phyloP scores from a whole-genome alignment of 306 rosid genomes.

The Cucurbita maxima region DNA sequence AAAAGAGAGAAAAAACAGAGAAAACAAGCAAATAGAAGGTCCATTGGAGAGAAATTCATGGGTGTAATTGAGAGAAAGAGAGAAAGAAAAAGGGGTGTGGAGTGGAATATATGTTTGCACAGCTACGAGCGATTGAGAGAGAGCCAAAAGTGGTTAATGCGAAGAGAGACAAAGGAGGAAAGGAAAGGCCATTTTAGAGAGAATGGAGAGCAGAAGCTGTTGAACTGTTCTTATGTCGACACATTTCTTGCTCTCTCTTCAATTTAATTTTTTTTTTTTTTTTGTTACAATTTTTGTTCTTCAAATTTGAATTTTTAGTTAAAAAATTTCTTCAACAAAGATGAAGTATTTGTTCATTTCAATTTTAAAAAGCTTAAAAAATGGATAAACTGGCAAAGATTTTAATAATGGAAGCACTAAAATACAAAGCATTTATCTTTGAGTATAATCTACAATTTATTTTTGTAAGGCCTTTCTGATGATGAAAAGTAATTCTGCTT shows the following conservation, averaged over 20 bases:
- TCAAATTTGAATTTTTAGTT: neutral
- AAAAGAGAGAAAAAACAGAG: conserved; percentile 13
- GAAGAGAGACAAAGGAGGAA: conserved; percentile 17
- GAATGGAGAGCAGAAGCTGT: conserved; percentile 10
- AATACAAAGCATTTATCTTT: conserved; percentile 27
- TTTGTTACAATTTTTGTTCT: neutral
- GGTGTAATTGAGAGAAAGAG: conserved; percentile 4
- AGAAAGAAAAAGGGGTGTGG: neutral
- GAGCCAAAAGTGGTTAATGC: conserved; percentile 18
- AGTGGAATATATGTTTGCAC: conserved; percentile 4
- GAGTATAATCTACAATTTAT: conserved; percentile 18
- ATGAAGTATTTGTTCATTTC: too few species aligned
- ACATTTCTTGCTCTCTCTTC: neutral
- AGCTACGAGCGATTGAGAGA: conserved; percentile 20
- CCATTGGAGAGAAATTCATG: conserved; percentile 27
- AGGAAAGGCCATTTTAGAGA: conserved; percentile 28
- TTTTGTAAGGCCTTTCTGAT: conserved; percentile 9
- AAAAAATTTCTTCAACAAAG: too few species aligned
- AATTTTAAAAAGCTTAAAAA: neutral
- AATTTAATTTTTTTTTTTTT: neutral
- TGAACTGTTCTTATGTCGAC: conserved; percentile 42
- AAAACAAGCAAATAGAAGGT: conserved; percentile 14
- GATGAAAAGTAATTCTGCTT: conserved; percentile 24
- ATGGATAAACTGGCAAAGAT: conserved; percentile 25
- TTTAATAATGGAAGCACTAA: conserved; percentile 7